phyloP scores from a whole-genome alignment of 2,329 filamentous ascomycete species.

The Colletotrichum sp. region DNA sequence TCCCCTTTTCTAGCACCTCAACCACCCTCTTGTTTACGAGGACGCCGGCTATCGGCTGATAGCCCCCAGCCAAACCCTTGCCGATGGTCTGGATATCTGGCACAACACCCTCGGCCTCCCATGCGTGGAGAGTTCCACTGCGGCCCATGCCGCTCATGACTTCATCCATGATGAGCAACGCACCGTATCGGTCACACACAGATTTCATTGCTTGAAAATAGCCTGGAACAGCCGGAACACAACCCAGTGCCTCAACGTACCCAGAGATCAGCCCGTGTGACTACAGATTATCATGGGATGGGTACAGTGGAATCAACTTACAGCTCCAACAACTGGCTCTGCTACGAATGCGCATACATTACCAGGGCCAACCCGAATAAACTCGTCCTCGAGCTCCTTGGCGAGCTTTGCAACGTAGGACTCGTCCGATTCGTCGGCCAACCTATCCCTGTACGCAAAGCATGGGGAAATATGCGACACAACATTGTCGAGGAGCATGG shows the following conservation, averaged over 20 bases:
- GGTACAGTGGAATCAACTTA: constrained; percentile 37
- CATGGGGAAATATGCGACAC: constrained; percentile 70
- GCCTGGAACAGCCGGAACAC: constrained; percentile 64
- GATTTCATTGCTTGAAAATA: constrained; percentile 69
- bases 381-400: constrained; percentile 70
- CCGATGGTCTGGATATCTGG: constrained; percentile 65
- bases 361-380: constrained; percentile 65
- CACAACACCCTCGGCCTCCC: constrained; percentile 28
- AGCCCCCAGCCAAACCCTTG: constrained; percentile 64
- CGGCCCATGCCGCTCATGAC: constrained; percentile 19
- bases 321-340: constrained; percentile 77
- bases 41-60: constrained; percentile 58
- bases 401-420: constrained; percentile 67
- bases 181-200: constrained; percentile 69
- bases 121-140: constrained; percentile 6
- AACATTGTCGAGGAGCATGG: constrained; percentile 58
- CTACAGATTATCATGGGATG: not conserved
- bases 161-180: constrained; percentile 70
- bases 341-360: constrained; percentile 76
- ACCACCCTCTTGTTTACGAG: constrained; percentile 54
- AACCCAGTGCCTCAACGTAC: constrained; percentile 62
- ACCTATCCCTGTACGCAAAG: constrained; percentile 66
- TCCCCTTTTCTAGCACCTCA: constrained; percentile 52
- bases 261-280: not conserved
- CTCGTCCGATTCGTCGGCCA: constrained; percentile 54